Percentiles rank a stretch among this genome's conserved stretches.
These are phyloP conservation scores for Penicillium sp. DNA, from an alignment of 2,329 filamentous ascomycete genomes.

Conservation along the genomic window DNA sequence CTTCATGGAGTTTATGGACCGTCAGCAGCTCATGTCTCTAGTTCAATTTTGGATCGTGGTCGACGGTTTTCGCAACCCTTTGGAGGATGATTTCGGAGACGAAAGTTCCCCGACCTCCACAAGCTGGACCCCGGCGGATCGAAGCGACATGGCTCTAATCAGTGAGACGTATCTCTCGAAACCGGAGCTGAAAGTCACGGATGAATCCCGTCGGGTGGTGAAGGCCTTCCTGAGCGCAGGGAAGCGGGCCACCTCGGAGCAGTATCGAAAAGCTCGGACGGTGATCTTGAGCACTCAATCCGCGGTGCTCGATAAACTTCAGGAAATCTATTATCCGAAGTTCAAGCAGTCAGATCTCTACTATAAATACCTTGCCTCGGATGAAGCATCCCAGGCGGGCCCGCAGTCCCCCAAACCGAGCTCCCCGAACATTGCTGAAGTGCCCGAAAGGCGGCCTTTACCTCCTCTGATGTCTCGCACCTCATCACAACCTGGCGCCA, in stretches of 20 bases:
- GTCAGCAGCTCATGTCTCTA: conserved; percentile 71
- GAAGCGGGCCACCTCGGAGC: conserved; percentile 62
- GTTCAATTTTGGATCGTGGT: conserved; percentile 99
- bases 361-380: conserved; percentile 88
- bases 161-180: conserved; percentile 79
- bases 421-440: conserved; percentile 20
- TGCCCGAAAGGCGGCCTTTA: conserved; percentile 32
- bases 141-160: conserved; percentile 81
- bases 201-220: conserved; percentile 60
- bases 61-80: conserved; percentile 84
- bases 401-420: conserved; percentile 15
- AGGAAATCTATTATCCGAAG: conserved; percentile 65
- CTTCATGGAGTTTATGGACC: conserved; percentile 99
- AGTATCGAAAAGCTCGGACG: conserved; percentile 74
- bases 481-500: conserved; percentile 40
- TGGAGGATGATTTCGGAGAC: conserved; percentile 76
- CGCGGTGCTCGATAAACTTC: conserved; percentile 72
- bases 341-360: conserved; percentile 92
- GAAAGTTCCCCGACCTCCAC: conserved; percentile 53
- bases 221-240: conserved; percentile 71
- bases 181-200: conserved; percentile 68
- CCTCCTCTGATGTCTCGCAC: conserved; percentile 41
- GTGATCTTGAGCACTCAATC: conserved; percentile 77
- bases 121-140: conserved; percentile 75
- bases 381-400: conserved; percentile 49